A percentile compares a stretch with the other conserved stretches of the same genome.
phyloP scores from a whole-genome alignment of 805 yeast species.

The Saccharomyces paradoxus region DNA sequence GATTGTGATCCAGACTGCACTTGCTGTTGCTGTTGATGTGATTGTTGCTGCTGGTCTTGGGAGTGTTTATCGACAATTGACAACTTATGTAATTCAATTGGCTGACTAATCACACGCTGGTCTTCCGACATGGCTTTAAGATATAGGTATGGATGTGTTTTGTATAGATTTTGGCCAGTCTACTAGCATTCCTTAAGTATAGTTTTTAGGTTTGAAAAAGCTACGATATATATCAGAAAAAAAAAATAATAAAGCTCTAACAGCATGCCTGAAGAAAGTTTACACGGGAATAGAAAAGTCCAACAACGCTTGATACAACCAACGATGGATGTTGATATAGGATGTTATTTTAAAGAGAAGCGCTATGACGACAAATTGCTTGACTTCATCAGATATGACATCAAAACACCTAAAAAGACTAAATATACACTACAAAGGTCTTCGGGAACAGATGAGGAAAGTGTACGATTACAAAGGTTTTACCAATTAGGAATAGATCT shows the following conservation, averaged over 20 bases:
- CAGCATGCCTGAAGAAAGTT: not conserved
- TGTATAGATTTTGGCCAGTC: not conserved
- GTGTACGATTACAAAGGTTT: not conserved
- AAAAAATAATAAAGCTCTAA: not conserved
- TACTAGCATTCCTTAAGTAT: not conserved
- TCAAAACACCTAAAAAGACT: not conserved
- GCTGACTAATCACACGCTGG: conserved; percentile 15
- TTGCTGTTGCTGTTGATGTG: not conserved
- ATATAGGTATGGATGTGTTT: not conserved
- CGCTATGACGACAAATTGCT: conserved; percentile 10
- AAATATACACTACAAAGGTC: not conserved
- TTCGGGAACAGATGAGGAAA: not conserved
- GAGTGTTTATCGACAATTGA: conserved; percentile 20
- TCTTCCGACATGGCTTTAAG: not conserved
- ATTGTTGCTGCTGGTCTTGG: not conserved
- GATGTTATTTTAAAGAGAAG: conserved; percentile 8
- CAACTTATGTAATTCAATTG: conserved; percentile 19
- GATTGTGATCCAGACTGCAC: not conserved
- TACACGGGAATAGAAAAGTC: not conserved
- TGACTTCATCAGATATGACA: conserved; percentile 8
- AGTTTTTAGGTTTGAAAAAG: not conserved
- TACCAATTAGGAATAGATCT: conserved; percentile 1
- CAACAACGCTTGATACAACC: not conserved
- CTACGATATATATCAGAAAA: not conserved
- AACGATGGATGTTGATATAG: conserved; percentile 2